These are phyloP conservation scores for Aspergillus ellipticus DNA, from an alignment of 495 filamentous ascomycete genomes.

Conservation along the genomic window DNA sequence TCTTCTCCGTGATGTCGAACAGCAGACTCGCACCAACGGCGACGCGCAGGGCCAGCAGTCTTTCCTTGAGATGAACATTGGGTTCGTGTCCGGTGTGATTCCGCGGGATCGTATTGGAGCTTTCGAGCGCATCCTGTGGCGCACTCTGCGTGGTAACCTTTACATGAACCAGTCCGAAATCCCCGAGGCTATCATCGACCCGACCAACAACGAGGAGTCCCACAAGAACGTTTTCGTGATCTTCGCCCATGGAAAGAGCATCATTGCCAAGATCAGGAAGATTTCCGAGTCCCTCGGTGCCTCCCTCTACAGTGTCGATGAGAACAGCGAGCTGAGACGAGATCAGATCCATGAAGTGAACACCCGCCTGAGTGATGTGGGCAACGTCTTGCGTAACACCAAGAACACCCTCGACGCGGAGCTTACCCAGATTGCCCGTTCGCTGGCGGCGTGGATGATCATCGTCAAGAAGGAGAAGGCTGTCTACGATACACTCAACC, in stretches of 20 bases:
- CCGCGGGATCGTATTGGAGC: slow-evolving; percentile 86
- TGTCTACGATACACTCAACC: slow-evolving; percentile 93
- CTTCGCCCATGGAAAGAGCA: slow-evolving; percentile 97
- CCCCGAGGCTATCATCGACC: slow-evolving; percentile 88
- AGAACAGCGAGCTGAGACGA: slow-evolving; percentile 87
- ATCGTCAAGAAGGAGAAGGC: slow-evolving; percentile 97
- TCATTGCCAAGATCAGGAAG: slow-evolving; percentile 96
- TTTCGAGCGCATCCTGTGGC: slow-evolving; percentile 96
- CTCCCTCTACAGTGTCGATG: slow-evolving; percentile 92
- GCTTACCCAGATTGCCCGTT: slow-evolving; percentile 85
- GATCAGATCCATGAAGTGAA: slow-evolving; percentile 98
- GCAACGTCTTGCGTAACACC: slow-evolving; percentile 90
- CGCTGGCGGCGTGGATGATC: slow-evolving; percentile 91
- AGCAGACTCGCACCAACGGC: slow-evolving; percentile 63
- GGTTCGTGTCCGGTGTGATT: slow-evolving; percentile 99
- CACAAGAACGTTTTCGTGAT: slow-evolving; percentile 99
- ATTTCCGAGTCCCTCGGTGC: slow-evolving; percentile 96
- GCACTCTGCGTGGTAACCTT: slow-evolving; percentile 92
- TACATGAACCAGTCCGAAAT: slow-evolving; percentile 99
- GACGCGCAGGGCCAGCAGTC: slow-evolving; percentile 73
- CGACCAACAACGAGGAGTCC: slow-evolving; percentile 81
- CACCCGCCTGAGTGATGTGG: slow-evolving; percentile 81
- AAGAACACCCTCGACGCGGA: slow-evolving; percentile 92
- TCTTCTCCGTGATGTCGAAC: slow-evolving; percentile 81
- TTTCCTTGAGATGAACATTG: slow-evolving; percentile 95